Conservation (phyloP, 176 grass and related monocot species). For the Oryza coarctata region DNA sequence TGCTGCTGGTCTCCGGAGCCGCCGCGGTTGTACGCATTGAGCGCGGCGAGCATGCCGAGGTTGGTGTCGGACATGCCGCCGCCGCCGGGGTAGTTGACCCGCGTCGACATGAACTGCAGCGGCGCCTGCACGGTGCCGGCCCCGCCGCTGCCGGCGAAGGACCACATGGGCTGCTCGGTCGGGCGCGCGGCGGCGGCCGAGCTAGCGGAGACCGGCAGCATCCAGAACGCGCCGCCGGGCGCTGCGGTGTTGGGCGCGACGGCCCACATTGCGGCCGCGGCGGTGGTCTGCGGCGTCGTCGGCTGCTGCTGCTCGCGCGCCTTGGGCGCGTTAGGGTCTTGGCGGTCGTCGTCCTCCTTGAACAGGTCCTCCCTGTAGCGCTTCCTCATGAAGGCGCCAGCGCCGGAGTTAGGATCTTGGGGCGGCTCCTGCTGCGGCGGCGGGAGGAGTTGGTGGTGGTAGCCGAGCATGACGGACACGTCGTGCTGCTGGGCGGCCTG, state of each 20-base stretch:
- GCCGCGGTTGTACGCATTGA: conserved; percentile 67
- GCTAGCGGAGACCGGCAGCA: conserved; percentile 77
- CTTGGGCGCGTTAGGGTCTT: conserved; percentile 47
- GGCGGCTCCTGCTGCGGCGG: conserved; percentile 31
- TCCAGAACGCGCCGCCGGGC: conserved; percentile 81
- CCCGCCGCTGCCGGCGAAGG: conserved; percentile 52
- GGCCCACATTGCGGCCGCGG: conserved; percentile 87
- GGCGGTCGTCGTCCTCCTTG: conserved; percentile 94
- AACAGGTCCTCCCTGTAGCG: conserved; percentile 88
- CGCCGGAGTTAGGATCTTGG: conserved; percentile 29
- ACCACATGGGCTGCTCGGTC: conserved; percentile 76
- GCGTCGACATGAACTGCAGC: conserved; percentile 64
- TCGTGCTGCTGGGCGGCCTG: conserved; percentile 47
- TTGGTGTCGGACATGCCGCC: conserved; percentile 69
- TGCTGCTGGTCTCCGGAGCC: conserved; percentile 43
- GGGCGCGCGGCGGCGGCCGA: conserved; percentile 43
- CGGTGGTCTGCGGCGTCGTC: background rate
- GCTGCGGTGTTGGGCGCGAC: conserved; percentile 67
- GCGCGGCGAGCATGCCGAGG: conserved; percentile 80
- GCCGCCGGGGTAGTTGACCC: conserved; percentile 62
- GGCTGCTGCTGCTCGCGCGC: conserved; percentile 46
- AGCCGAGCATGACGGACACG: conserved; percentile 79
- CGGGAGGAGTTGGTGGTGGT: conserved; percentile 75
- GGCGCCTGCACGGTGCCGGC: conserved; percentile 73
- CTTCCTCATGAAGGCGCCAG: conserved; percentile 67